A percentile compares a stretch with the other conserved stretches of the same genome.
phyloP scores from a whole-genome alignment of 2,329 filamentous ascomycete species.

The Phialophora macrospora region DNA sequence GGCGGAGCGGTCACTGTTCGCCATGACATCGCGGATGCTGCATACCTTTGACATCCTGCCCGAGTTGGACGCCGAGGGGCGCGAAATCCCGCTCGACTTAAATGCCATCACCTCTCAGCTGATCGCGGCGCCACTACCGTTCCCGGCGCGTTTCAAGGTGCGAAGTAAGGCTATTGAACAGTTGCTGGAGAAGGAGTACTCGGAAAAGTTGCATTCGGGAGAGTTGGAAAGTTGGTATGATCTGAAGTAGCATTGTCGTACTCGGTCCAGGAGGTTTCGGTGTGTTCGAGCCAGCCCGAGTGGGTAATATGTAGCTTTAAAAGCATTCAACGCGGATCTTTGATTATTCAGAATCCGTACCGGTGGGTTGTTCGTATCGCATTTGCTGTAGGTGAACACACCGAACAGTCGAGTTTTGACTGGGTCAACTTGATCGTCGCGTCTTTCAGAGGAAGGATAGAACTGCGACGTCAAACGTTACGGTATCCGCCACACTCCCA shows the following conservation, averaged over 20 bases:
- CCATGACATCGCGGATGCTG: constrained; percentile 39
- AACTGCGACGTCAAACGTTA: too few relatives aligned
- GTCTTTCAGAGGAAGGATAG: too few relatives aligned
- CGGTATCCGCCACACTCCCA: neutral
- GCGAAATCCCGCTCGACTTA: constrained; percentile 11
- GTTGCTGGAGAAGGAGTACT: neutral
- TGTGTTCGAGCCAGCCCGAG: too few relatives aligned
- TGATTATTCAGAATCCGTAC: too few relatives aligned
- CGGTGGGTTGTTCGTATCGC: too few relatives aligned
- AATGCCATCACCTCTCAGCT: neutral
- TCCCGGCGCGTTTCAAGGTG: neutral
- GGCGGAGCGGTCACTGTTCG: constrained; percentile 35
- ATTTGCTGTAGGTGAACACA: too few relatives aligned
- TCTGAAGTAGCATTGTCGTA: neutral
- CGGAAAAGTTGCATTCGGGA: neutral
- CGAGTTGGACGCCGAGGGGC: constrained; percentile 4
- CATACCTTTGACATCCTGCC: constrained; percentile 41
- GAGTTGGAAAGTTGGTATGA: constrained; percentile 4
- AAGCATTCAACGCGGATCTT: too few relatives aligned
- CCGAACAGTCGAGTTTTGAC: too few relatives aligned
- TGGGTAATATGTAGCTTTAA: too few relatives aligned
- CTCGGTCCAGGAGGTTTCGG: neutral
- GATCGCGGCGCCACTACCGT: neutral
- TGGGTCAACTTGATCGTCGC: too few relatives aligned
- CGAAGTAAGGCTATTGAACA: neutral